Evolutionary conservation across 306 rosid genomes (phyloP), one percentile per base, ranked within the genome.

Genomic region (Sicyos edulis): DNA sequence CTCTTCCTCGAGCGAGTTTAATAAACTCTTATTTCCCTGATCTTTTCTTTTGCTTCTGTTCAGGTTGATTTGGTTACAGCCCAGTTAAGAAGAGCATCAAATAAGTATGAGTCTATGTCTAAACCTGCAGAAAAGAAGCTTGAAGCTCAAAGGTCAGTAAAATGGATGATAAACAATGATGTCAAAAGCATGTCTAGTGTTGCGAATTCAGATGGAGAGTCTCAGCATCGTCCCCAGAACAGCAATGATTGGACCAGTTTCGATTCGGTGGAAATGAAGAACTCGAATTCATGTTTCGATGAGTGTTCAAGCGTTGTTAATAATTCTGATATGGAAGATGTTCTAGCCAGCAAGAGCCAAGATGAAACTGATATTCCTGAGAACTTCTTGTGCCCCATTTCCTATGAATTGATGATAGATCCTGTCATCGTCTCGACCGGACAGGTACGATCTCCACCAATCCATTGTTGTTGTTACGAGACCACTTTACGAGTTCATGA

Each of bases 381-480:
- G 62, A 96, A 91, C 75, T 91, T 87, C 80, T 84, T 90, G 16
- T 93, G 98, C 87, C 95, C 98, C 42, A 88, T 93, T 79, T 93
- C 98, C 78, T 78, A 87, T 82, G 98, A 93, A 80, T 79, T 91
- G 68, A 87, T 93, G 98, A 83, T 88, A 70, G 97, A 93, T 83
- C 98, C 98, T 32, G 95, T 93, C 76, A 91, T 87, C 72, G 89
- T 90, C 69, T 84, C 98, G 74, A 90, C 98, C 0, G 98, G 98
- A 55, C 97, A 93, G 98, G 98, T 88, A 80, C 54, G 68, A 44
- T 17, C 15, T 0, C 16, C 29, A 37, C 10, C 15, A 12, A 57
- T 57, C 62, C 34, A 10, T 10, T 57, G 24, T 6, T 21, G 16
- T 57, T 57, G 34, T 21, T 21, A 10, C 9, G 1, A 16, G 55